Percentiles rank a stretch among this genome's conserved stretches.
Evolutionary conservation across 352 stramenopile species (phyloP).

Genomic region (Globisporangium sylvaticum): DNA sequence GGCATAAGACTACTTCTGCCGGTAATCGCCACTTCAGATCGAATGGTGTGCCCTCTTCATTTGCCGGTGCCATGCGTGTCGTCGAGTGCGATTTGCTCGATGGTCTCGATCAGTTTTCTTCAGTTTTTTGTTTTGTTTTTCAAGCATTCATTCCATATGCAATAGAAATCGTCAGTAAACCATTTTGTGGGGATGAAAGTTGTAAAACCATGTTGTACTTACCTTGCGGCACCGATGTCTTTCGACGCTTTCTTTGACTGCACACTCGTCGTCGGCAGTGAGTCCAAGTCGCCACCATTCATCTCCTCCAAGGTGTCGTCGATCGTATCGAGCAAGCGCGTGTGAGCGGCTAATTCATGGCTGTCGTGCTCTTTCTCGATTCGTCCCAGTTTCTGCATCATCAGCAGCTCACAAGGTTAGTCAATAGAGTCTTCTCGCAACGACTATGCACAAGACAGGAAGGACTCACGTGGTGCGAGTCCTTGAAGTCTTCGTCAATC

Average conservation of each 20-base stretch:
- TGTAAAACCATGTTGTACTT: constrained; percentile 10
- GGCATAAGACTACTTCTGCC: too few species aligned
- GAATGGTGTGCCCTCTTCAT: too few species aligned
- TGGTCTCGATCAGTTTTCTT: constrained; percentile 34
- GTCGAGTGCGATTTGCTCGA: constrained; percentile 33
- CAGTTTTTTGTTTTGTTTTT: constrained; percentile 2
- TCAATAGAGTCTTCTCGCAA: neutral
- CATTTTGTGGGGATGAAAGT: neutral
- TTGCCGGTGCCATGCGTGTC: constrained; percentile 8
- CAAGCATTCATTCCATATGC: neutral
- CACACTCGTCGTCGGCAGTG: neutral
- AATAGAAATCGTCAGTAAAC: neutral
- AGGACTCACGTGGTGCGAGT: constrained; percentile 28
- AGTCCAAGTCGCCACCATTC: neutral
- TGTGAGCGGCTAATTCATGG: neutral
- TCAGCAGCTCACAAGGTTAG: neutral
- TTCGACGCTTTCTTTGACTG: constrained; percentile 38
- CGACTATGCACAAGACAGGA: neutral
- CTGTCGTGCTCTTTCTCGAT: constrained; percentile 12
- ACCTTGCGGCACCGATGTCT: constrained; percentile 42
- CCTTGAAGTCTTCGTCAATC: constrained; percentile 61
- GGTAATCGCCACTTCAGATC: too few species aligned
- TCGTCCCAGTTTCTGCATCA: constrained; percentile 16
- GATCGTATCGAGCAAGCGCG: neutral
- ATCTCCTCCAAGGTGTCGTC: constrained; percentile 6